Evolutionary conservation across 352 stramenopile species (phyloP).

Genomic region (Phytopythium cucurbitacearum): DNA sequence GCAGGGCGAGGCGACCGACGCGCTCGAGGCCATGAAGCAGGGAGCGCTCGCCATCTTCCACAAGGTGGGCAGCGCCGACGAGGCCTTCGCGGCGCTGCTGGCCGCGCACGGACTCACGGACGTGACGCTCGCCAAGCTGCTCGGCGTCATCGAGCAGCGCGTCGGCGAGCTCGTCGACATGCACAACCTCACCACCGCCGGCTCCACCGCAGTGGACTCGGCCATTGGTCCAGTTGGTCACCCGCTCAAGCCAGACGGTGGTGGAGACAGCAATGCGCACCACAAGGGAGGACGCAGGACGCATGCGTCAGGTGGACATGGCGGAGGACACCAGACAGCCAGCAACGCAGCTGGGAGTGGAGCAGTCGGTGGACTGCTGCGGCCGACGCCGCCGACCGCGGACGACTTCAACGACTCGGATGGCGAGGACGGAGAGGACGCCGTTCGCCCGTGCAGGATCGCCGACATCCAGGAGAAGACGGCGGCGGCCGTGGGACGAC

Average conservation of each 20-base stretch:
- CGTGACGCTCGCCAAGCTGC: constrained; percentile 72
- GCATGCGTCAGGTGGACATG: too few relatives aligned
- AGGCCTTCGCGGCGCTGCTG: constrained; percentile 68
- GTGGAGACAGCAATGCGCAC: constrained; percentile 6
- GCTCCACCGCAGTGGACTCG: constrained; percentile 13
- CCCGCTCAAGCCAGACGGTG: constrained; percentile 12
- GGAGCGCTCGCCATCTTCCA: constrained; percentile 76
- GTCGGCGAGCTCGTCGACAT: constrained; percentile 84
- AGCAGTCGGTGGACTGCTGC: constrained; percentile 24
- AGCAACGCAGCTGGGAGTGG: neutral
- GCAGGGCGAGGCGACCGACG: constrained; percentile 54
- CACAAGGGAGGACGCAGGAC: constrained; percentile 33
- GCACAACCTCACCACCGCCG: constrained; percentile 77
- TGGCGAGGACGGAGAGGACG: constrained; percentile 61
- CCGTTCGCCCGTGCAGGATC: constrained; percentile 65
- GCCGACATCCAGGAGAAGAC: constrained; percentile 80
- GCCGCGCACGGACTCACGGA: constrained; percentile 71
- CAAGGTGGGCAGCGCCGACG: constrained; percentile 73
- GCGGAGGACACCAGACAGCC: constrained; percentile 5
- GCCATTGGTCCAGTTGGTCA: too few relatives aligned
- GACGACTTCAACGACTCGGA: constrained; percentile 79
- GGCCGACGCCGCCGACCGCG: constrained; percentile 46
- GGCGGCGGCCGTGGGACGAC: constrained; percentile 44
- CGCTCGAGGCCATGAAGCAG: constrained; percentile 69
- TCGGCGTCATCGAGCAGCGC: constrained; percentile 82